Base-by-base conservation (phyloP, 345 rosid genomes). In the Sonneratia caseolaris region DNA sequence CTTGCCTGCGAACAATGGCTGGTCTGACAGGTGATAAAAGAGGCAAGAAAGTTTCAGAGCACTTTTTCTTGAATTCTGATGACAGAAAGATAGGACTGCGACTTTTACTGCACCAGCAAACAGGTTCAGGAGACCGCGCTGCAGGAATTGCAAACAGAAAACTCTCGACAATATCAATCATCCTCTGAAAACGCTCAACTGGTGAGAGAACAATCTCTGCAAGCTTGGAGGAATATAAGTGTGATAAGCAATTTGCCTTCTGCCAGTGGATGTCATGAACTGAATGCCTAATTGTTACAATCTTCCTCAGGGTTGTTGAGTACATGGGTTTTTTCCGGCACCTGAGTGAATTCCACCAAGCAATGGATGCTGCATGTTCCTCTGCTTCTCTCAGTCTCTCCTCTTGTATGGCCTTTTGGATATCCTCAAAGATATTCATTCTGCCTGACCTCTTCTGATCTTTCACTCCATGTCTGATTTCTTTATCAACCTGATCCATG, bases 281-380 rank as follows among this genome's bases (percentile, higher is more conserved):
- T 40, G 94, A 88, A 80, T 83, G 86, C 83, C 75, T 84, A 38
- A 89, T 72, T 14, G 90, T 85, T 47, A 92, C 73, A 80, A 87
- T 78, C 66, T 80, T 84, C 43, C 85, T 74, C 37, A 96, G 73
- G 68, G 89, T 85, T 69, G 91, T 81, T 37, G 99, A 86, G 79
- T 92, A 96, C 71, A 86, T 77, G 72, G 99, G 97, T 82, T 84
- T 92, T 79, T 77, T 88, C 78, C 48, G 82, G 76, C 99, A 92
- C 82, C 97, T 96, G 86, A 96, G 87, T n/a, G 96, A 89, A 84
- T 96, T 96, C 99, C 98, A 96, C 99, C 99, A 96, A 64, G 96
- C 94, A 84, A 91, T 78, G 70, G 99, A 86, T 73, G 87, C 80
- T 68, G 95, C 98, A 73, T 87, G 84, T 55, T 89, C 87, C 85